Evolutionary conservation across 2,329 filamentous ascomycete species (phyloP).

Genomic region (Reticulascus tulasneorum): DNA sequence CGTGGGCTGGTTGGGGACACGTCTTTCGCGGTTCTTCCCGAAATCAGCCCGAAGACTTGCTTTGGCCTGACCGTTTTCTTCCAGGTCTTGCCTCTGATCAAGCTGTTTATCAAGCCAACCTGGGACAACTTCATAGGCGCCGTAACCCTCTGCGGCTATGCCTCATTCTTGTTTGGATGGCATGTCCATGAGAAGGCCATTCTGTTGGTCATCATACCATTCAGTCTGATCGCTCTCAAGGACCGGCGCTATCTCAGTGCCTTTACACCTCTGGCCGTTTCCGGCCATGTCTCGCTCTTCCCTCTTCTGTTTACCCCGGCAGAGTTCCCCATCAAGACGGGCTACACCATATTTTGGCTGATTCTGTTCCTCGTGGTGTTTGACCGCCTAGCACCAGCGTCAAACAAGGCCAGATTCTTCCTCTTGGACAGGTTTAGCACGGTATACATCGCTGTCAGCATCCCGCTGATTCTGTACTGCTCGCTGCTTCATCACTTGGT

Average conservation of each 20-base stretch:
- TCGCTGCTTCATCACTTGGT: slow-evolving; percentile 78
- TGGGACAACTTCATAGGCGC: slow-evolving; percentile 90
- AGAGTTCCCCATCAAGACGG: slow-evolving; percentile 90
- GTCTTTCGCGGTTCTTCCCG: slow-evolving; percentile 86
- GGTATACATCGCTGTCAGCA: slow-evolving; percentile 83
- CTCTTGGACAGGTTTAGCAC: slow-evolving; percentile 87
- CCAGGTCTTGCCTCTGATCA: slow-evolving; percentile 74
- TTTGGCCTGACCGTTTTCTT: slow-evolving; percentile 80
- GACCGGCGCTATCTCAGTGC: slow-evolving; percentile 88
- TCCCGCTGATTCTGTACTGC: slow-evolving; percentile 85
- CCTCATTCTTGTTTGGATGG: slow-evolving; percentile 96
- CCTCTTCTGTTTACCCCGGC: slow-evolving; percentile 87
- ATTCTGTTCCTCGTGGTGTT: slow-evolving; percentile 81
- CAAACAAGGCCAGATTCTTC: slow-evolving; percentile 76
- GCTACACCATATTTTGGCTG: slow-evolving; percentile 91
- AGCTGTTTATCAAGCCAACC: slow-evolving; percentile 74
- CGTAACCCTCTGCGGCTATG: slow-evolving; percentile 89
- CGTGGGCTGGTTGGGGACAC: slow-evolving; percentile 91
- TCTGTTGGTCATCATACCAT: slow-evolving; percentile 88
- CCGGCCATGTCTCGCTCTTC: slow-evolving; percentile 92
- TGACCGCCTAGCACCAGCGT: slow-evolving; percentile 81
- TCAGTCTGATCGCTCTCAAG: slow-evolving; percentile 85
- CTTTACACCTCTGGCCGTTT: slow-evolving; percentile 86
- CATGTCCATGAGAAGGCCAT: slow-evolving; percentile 98
- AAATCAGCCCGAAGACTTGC: slow-evolving; percentile 75